phyloP scores from a whole-genome alignment of 2,329 filamentous ascomycete species.

The Remersonia thermophila region DNA sequence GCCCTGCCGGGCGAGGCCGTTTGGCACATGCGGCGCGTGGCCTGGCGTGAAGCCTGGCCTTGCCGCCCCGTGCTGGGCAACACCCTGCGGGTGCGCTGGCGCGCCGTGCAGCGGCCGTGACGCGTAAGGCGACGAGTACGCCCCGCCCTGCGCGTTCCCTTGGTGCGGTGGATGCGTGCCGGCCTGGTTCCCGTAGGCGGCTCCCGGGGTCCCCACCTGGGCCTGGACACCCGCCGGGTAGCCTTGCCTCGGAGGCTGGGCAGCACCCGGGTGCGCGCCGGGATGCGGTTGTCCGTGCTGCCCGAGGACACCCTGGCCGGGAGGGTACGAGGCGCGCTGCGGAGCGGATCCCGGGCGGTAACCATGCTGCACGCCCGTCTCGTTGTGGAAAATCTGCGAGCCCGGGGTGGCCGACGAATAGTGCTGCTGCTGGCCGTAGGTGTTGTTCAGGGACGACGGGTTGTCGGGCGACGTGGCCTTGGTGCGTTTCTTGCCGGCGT shows the following conservation, averaged over 20 bases:
- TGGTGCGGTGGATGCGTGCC: slow-evolving; percentile 15
- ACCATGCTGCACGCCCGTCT: slow-evolving; percentile 10
- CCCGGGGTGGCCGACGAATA: slow-evolving; percentile 12
- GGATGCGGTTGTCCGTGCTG: slow-evolving; percentile 16
- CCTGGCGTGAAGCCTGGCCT: slow-evolving; percentile 8
- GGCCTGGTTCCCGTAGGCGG: slow-evolving; percentile 16
- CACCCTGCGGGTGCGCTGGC: slow-evolving; percentile 9
- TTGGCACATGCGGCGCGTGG: slow-evolving; percentile 4
- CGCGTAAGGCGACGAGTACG: slow-evolving; percentile 23
- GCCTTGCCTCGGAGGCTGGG: slow-evolving; percentile 10
- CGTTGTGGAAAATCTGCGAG: slow-evolving; percentile 18
- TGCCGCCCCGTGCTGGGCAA: slow-evolving; percentile 6
- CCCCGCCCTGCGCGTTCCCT: slow-evolving; percentile 15
- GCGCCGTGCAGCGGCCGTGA: slow-evolving; percentile 17
- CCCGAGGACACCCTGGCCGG: slow-evolving; percentile 8
- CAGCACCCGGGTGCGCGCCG: slow-evolving; percentile 8
- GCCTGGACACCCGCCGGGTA: slow-evolving; percentile 12
- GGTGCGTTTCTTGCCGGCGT: slow-evolving; percentile 48
- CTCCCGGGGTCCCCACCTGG: slow-evolving; percentile 15
- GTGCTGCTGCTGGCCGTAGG: slow-evolving; percentile 17
- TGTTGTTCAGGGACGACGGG: slow-evolving; percentile 20
- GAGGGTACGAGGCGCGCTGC: slow-evolving; percentile 11
- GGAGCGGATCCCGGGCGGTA: slow-evolving; percentile 12
- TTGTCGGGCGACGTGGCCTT: slow-evolving; percentile 40
- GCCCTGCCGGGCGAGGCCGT: slow-evolving; percentile 11